Evolutionary conservation across 139 green algal genomes (phyloP).

Genomic region (Deuterostichococcus epilithicus): DNA sequence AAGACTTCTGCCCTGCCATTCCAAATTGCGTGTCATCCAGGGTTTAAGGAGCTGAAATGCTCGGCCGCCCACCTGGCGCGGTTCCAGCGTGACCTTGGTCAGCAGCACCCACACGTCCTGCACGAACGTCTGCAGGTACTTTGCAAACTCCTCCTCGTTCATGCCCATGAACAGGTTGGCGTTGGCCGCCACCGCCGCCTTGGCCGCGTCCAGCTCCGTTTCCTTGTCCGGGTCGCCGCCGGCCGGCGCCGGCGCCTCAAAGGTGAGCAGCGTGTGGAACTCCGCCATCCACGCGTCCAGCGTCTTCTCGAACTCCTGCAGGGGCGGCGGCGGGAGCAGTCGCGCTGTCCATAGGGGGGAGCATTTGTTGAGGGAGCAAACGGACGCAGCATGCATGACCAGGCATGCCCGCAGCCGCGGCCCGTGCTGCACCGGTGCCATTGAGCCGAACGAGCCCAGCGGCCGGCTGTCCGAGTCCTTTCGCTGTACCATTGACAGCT

Average conservation of each 20-base stretch:
- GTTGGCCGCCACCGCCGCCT: constrained; percentile 58
- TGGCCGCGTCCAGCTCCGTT: constrained; percentile 66
- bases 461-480: no score
- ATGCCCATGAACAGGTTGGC: constrained; percentile 53
- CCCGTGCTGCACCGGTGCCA: no score
- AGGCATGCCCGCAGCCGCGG: no score
- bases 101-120: constrained; percentile 88
- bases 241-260: constrained; percentile 53
- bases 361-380: no score
- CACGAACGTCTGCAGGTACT: constrained; percentile 76
- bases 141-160: constrained; percentile 95
- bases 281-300: constrained; percentile 88
- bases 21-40: no score
- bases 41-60: background rate
- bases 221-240: constrained; percentile 69
- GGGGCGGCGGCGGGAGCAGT: background rate
- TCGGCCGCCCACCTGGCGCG: constrained; percentile 30
- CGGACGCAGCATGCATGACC: no score
- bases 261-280: constrained; percentile 75
- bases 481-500: no score
- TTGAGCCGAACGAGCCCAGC: no score
- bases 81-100: constrained; percentile 51
- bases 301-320: constrained; percentile 81
- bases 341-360: no score
- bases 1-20: no score